phyloP scores from a whole-genome alignment of 2,329 filamentous ascomycete species.

The Raffaelea ambrosiae region DNA sequence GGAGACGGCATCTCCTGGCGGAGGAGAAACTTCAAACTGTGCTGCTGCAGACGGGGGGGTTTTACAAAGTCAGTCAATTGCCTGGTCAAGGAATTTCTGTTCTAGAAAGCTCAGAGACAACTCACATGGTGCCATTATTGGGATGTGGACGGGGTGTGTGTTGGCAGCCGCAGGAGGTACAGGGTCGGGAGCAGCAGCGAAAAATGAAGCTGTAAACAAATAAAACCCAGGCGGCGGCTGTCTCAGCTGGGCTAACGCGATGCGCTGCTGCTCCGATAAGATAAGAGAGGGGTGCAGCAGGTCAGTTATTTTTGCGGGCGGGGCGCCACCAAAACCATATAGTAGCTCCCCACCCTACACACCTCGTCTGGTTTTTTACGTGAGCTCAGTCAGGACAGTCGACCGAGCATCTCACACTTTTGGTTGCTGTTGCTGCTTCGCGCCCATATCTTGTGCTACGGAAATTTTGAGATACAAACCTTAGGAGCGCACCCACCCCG shows the following conservation, averaged over 20 bases:
- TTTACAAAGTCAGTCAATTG: neutral
- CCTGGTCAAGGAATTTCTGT: neutral
- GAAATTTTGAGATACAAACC: no score
- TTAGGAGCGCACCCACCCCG: no score
- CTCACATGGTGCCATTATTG: constrained; percentile 12
- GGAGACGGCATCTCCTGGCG: constrained; percentile 82
- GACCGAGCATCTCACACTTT: no score
- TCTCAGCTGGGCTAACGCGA: neutral
- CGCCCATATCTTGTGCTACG: no score
- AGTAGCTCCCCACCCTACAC: no score
- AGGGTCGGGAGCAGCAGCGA: neutral
- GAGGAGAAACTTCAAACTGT: constrained; percentile 65
- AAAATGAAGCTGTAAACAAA: constrained; percentile 10
- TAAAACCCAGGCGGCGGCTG: neutral
- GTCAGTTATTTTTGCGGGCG: neutral
- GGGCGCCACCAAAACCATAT: no score
- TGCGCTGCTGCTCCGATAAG: constrained; percentile 13
- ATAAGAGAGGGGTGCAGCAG: constrained; percentile 9
- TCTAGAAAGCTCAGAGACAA: neutral
- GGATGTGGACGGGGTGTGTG: neutral
- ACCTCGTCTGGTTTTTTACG: no score
- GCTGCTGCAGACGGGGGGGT: constrained; percentile 5
- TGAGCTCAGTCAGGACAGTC: no score
- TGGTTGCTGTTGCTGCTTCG: no score
- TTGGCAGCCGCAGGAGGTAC: neutral